phyloP scores from a whole-genome alignment of 1,284 basidiomycete genomes.

The Quambalaria eucalypti region DNA sequence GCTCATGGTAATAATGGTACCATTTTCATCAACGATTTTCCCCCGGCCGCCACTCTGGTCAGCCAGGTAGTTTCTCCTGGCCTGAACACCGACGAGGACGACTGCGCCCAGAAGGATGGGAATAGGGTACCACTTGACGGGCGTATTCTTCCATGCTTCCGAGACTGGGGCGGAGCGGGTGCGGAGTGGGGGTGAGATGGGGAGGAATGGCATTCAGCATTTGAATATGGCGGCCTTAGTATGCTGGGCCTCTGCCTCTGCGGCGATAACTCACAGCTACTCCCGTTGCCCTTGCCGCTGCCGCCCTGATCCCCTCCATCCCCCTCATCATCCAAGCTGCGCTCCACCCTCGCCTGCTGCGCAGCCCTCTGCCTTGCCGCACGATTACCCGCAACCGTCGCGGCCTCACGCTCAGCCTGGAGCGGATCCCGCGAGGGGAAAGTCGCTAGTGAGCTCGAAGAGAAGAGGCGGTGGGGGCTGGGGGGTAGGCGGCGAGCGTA shows the following conservation, averaged over 20 bases:
- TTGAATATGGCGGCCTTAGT: constrained; percentile 4
- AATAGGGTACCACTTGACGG: constrained; percentile 89
- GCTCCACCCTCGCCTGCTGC: neutral
- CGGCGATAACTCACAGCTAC: constrained; percentile 2
- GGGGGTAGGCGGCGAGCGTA: too few relatives aligned
- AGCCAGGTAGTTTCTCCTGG: constrained; percentile 56
- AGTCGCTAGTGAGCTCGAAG: too few relatives aligned
- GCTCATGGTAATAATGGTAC: constrained; percentile 57
- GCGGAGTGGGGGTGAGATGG: neutral
- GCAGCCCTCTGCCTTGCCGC: constrained; percentile 11
- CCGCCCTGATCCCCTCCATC: too few relatives aligned
- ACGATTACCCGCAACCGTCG: constrained; percentile 36
- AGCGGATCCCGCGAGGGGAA: constrained; percentile 14
- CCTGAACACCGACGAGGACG: constrained; percentile 53
- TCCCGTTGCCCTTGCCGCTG: constrained; percentile 5
- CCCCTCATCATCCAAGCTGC: too few relatives aligned
- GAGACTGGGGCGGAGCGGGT: constrained; percentile 51
- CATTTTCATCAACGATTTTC: constrained; percentile 57
- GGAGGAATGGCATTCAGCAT: neutral
- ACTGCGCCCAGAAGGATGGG: constrained; percentile 64
- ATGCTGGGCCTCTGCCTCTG: neutral
- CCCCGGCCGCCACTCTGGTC: constrained; percentile 30
- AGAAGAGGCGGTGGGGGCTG: too few relatives aligned
- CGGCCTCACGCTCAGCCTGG: constrained; percentile 33
- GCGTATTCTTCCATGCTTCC: constrained; percentile 75